Percentiles rank a stretch among this genome's conserved stretches.
Conservation (phyloP, 441 rosid species). For the Corymbia citriodora region DNA sequence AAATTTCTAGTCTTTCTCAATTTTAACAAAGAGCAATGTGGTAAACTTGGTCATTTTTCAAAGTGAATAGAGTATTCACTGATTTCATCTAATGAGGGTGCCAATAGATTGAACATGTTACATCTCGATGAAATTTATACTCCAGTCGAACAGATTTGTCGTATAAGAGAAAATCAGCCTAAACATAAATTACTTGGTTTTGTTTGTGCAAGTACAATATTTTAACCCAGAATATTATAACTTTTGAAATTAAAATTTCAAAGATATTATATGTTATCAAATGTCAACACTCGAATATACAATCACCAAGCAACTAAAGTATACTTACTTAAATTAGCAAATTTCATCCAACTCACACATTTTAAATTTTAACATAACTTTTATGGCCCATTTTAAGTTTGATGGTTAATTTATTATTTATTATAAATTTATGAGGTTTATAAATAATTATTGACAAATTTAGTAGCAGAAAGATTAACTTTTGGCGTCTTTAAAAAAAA, state of each 20-base stretch:
- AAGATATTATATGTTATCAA: neutral
- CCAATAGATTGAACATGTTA: neutral
- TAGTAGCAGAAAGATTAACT: neutral
- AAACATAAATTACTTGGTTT: neutral
- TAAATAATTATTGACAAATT: neutral
- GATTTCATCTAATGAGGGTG: neutral
- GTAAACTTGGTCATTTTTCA: neutral
- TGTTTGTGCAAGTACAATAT: neutral
- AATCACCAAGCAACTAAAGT: neutral
- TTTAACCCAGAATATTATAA: neutral
- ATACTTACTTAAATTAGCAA: neutral
- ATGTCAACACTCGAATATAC: neutral
- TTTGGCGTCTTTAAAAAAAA: neutral
- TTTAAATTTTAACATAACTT: neutral
- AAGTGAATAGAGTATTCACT: neutral
- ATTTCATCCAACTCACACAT: neutral
- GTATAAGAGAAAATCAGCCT: neutral
- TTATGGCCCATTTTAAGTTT: neutral
- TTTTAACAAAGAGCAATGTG: neutral
- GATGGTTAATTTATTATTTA: neutral
- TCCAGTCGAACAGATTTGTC: fast-evolving
- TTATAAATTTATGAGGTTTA: neutral
- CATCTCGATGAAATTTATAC: too few species aligned
- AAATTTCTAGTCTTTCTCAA: neutral
- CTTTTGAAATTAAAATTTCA: neutral